Conservation (phyloP, 306 rosid species). For the barrel medic (Medicago truncatula) region DNA sequence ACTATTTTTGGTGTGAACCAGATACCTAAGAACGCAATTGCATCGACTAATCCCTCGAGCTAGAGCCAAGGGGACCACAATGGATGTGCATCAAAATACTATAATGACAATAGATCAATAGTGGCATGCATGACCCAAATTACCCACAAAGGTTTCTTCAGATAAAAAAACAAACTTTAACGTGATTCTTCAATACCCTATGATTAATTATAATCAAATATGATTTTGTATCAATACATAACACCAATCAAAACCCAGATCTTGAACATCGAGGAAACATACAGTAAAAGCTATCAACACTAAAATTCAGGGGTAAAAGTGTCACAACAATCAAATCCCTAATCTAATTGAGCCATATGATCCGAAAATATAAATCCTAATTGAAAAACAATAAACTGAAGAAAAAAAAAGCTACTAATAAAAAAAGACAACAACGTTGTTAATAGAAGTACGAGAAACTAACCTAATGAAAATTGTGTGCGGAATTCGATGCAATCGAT, state of each 20-base stretch:
- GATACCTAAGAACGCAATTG: no score
- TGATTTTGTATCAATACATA: neutral
- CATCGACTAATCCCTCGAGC: no score
- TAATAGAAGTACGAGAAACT: neutral
- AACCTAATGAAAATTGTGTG: slow-evolving; percentile 28
- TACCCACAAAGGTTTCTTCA: no score
- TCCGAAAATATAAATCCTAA: slow-evolving; percentile 35
- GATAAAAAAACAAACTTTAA: no score
- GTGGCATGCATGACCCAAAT: neutral
- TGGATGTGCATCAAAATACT: no score
- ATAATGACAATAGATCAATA: neutral
- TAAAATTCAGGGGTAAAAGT: neutral
- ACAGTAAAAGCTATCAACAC: neutral
- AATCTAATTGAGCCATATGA: slow-evolving; percentile 19
- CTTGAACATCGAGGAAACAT: neutral
- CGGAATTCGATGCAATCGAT: slow-evolving; percentile 5
- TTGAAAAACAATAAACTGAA: no score
- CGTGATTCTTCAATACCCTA: no score
- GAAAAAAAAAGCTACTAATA: no score
- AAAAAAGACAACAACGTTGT: neutral
- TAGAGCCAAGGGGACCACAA: no score
- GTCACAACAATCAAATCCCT: slow-evolving; percentile 19
- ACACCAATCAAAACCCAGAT: slow-evolving; percentile 27
- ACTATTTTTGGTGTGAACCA: no score
- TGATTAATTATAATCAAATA: neutral